Base-by-base conservation (phyloP, 164 flowering plant species). In the Vitis rupestris region DNA sequence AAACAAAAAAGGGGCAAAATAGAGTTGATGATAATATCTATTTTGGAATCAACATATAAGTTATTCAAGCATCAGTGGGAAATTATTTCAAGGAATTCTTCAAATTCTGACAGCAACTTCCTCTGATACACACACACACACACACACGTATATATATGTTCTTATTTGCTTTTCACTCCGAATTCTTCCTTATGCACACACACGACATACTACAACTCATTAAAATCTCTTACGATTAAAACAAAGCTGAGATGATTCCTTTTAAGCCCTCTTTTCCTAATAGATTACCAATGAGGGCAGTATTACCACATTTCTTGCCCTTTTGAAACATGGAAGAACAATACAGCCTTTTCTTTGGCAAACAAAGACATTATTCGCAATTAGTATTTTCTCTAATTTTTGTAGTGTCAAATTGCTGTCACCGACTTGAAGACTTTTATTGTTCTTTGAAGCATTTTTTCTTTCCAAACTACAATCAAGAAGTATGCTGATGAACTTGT, bases 401-500 rank as follows among this genome's bases (percentile, higher is more conserved):
- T 9, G 65, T 23, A 23, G 27, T 23, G 27, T 23, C 27, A 23
- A 23, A 23, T 23, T 14, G 11, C 2, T 48, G 64, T 47, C 52
- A 63, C 17, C 10, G 3, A 19, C 49, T 23, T 6, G 8, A 63
- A 3, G 47, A 14, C 16, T 9, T 30, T 27, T 59, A 29, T 48
- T 56, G 15, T 47, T 69, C 60, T 37, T 63, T 23, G 23, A 69
- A 63, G 16, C 59, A 17, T 47, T 44, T 55, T 66, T 50, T 57
- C 1, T 4, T 50, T 50, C 17, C 10, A 10, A 61, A 19, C 54
- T 52, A 49, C 59, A 63, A 4, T n/a, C 9, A 56, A 19, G 62
- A 59, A 66, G 60, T 15, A 69, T 15, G 65, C 59, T 47, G 23
- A 10, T 23, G 11, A 8, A 30, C 11, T 4, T 54, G 27, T 15